A percentile compares a stretch with the other conserved stretches of the same genome.
Conservation (phyloP, 192 early-diverging fungal genomes). For the Backusella australiensis region DNA sequence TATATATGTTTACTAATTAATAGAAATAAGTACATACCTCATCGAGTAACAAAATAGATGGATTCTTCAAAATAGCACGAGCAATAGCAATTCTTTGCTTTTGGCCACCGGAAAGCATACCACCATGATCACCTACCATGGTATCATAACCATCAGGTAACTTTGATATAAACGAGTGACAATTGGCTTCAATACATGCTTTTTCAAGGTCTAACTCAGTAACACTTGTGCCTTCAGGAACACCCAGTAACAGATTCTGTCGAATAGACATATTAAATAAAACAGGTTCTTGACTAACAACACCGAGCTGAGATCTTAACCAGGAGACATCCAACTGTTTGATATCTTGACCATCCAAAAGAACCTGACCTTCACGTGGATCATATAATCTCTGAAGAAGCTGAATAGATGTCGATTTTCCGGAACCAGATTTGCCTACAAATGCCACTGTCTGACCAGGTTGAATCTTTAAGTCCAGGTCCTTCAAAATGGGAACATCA, state of each 20-base stretch:
- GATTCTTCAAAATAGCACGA: conserved; percentile 83
- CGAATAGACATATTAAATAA: conserved; percentile 72
- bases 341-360: conserved; percentile 72
- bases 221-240: conserved; percentile 28
- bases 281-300: conserved; percentile 90
- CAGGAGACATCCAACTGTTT: conserved; percentile 73
- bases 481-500: conserved; percentile 75
- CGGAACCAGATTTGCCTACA: conserved; percentile 81
- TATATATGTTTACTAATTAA: too few relatives aligned
- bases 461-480: conserved; percentile 61
- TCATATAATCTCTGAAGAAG: conserved; percentile 88
- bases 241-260: conserved; percentile 78
- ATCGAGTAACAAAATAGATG: conserved; percentile 78
- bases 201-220: conserved; percentile 59
- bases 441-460: conserved; percentile 83
- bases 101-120: conserved; percentile 83
- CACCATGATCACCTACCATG: conserved; percentile 74
- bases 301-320: conserved; percentile 80
- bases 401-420: conserved; percentile 84
- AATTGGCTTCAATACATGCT: conserved; percentile 66
- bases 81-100: conserved; percentile 97
- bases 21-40: conserved; percentile 39
- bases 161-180: conserved; percentile 78
- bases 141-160: conserved; percentile 85
- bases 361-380: conserved; percentile 48